Evolutionary conservation across 345 rosid species (phyloP), one percentile per base, ranked within the genome.

Genomic region (Euphorbia tirucalli): DNA sequence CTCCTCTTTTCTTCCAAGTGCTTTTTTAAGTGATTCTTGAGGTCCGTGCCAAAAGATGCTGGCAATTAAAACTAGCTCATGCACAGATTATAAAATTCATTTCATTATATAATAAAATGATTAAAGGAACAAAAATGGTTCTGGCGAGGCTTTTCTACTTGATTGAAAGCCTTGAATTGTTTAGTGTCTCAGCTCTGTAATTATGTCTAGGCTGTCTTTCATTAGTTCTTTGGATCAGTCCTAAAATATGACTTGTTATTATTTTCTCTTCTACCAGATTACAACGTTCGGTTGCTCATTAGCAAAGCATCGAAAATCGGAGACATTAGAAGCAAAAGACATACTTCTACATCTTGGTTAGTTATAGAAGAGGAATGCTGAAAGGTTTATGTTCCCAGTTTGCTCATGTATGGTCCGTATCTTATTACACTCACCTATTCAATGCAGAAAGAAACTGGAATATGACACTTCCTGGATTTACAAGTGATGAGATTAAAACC

Each of bases 271-370:
- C 54, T 50, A 73, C 57, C 87, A 92, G 99, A 88, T 95, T 74
- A 92, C 97, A 59, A 79, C 97, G 27, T 95, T 95, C 80, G 93
- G 99, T 61, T 95, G 99, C 89, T 87, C 93, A 61, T 83, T 95
- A 76, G 99, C 99, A 60, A 95, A 92, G 83, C 99, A 92, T 85
- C 82, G 97, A 63, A 95, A 92, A 80, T 95, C 99, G 41, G 89
- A 89, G 66, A 86, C 87, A 46, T 80, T 95, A 83, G 99, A 95
- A 85, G 97, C 97, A 69, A 95, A 92, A 82, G 99, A 95, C 80
- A 88, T 95, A 78, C 90, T 95, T 78, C 79, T 90, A 70, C 97
- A 95, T 82, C 91, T 95, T 79, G 99, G 99, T 95, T 65, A 68
- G 92, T 85, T 77, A 59, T 81, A 73, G 30, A 52, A 65, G 28